Base-by-base conservation (phyloP, 2,329 filamentous ascomycete genomes). In the Mollisia scopiformis region DNA sequence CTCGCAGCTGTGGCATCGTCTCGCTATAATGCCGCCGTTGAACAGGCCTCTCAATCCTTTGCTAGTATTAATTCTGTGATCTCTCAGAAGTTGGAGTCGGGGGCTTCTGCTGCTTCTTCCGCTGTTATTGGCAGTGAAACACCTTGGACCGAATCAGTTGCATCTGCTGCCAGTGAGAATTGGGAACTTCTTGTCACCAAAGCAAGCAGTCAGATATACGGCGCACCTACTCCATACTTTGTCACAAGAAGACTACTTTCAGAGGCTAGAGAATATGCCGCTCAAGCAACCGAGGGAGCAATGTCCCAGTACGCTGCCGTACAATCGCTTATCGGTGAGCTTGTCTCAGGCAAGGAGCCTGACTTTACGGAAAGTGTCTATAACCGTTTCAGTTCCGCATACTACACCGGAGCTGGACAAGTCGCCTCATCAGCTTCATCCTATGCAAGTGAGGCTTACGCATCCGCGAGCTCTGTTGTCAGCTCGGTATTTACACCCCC, bases 311-410 rank as follows among this genome's bases (percentile, higher is more conserved):
- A 91, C 67, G 83, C 84, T 5, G 86, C 86, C 27, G 83, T 96
- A 5, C 87, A 88, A 72, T 85, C 84, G 13, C 82, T 95, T 1
- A 82, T 96, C 14, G 90, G 89, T 1, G 92, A 96, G 74, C 79
- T 96, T 1, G 80, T 96, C 14, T 77, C 83, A 41, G 92, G 90
- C 56, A 92, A 89, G 73, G 92, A 96, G 72, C 88, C 91, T 0
- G 86, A 88, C 14, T 96, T 92, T 69, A 93, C 89, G 0, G 90
- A 96, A 71, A 93, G 90, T 61, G 89, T 94, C 2, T 86, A 92
- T 75, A 86, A 80, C 55, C 85, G 89, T 55, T 81, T 96, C 13
- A 84, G 85, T 58, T 88, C 84, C 2, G 90, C 87, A 0, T 95
- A 94, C 70, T 85, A 86, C 25, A 91, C 87, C 0, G 89, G 87